Evolutionary conservation across 441 rosid genomes (phyloP), one percentile per base, ranked within the genome.

Genomic region (Adansonia madagascariensis): DNA sequence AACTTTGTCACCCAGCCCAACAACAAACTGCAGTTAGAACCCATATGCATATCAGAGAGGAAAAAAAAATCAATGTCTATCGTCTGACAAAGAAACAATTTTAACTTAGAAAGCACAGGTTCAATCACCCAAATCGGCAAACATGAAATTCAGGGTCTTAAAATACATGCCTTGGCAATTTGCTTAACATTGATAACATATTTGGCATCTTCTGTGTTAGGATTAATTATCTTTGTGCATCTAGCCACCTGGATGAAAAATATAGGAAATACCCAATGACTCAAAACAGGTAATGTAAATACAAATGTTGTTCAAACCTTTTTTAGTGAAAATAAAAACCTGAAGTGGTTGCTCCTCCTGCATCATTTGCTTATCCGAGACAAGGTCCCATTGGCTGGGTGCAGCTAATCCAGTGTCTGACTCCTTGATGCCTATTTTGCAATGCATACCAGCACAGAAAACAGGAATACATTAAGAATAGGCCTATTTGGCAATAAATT

Each of bases 381-480:
- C 99, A 76, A 95, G 99, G 89, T 95, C 99, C 99, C 99, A 95
- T 70, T 95, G 99, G 78, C 98, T 94, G 6, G 97, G 99, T 73
- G 95, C 91, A 77, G 97, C 99, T 81, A 95, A 83, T 14, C 99
- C 99, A 52, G 99, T 94, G 75, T 94, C 99, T 46, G 99, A 95
- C 81, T 95, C 99, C 88, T 94, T 95, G 71, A 94, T 94, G 79
- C 98, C 98, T 94, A 31, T 53, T 68, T 43, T 10, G 39, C 17
- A 73, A 78, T n/a, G 46, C 12, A 70, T 2, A 71, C n/a, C 8
- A 64, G 27, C 4, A 62, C 44, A 41, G 24, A 12, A 52, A 60
- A 11, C 65, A 27, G 6, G 0, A 47, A 18, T 15, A 50, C 12
- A n/a, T 41, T 63, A 62, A 62, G 46, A 3, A 41, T 3, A 35